These are phyloP conservation scores for Calonectria leucothoes DNA, from an alignment of 2,329 filamentous ascomycete genomes.

Conservation along the genomic window DNA sequence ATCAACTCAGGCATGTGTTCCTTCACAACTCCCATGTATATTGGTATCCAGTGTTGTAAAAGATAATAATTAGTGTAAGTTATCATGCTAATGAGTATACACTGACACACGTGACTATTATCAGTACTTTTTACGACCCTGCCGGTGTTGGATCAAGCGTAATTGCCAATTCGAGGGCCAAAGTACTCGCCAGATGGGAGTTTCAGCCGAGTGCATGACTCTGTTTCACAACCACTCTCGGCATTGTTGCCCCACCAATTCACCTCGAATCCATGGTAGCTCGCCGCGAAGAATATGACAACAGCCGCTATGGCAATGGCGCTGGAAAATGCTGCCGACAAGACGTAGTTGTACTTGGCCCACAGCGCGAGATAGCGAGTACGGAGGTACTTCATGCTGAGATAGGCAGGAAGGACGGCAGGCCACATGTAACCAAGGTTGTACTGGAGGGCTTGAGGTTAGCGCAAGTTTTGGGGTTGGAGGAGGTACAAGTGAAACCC, in stretches of 20 bases:
- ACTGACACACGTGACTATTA: too few species aligned
- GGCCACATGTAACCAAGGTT: conserved; percentile 60
- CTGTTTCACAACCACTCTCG: conserved; percentile 42
- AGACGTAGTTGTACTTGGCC: conserved; percentile 62
- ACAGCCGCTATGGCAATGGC: conserved; percentile 60
- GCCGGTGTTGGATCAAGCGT: conserved; percentile 1
- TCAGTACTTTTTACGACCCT: too few species aligned
- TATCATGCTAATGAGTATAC: too few species aligned
- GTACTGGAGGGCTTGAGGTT: conserved; percentile 39
- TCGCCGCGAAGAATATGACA: conserved; percentile 62
- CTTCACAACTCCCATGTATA: neutral
- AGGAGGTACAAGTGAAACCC: neutral
- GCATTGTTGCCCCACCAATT: conserved; percentile 59
- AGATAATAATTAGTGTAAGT: too few species aligned
- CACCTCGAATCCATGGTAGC: conserved; percentile 50
- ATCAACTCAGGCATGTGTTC: neutral
- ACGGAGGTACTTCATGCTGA: conserved; percentile 60
- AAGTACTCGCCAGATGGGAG: conserved; percentile 45
- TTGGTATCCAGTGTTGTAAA: too few species aligned
- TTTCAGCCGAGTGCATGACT: conserved; percentile 34
- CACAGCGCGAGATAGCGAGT: conserved; percentile 59
- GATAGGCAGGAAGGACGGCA: conserved; percentile 57
- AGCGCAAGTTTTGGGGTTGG: neutral
- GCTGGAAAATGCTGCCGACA: conserved; percentile 58
- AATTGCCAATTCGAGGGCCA: conserved; percentile 37